phyloP scores from a whole-genome alignment of 805 yeast genomes.

The Sugiyamaella marilandica region DNA sequence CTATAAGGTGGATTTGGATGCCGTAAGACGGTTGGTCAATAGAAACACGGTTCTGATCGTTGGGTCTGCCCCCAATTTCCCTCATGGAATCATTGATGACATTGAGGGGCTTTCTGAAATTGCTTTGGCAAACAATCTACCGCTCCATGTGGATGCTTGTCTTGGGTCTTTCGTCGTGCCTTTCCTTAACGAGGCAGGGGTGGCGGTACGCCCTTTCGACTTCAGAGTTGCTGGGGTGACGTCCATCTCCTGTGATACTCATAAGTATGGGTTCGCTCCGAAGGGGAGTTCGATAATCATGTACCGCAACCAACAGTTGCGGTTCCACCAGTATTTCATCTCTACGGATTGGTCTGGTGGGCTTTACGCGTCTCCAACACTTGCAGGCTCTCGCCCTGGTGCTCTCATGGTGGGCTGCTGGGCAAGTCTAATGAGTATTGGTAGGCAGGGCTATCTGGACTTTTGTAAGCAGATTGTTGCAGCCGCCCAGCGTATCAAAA shows the following conservation, averaged over 20 bases:
- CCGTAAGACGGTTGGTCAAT: conserved; percentile 63
- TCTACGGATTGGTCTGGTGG: conserved; percentile 91
- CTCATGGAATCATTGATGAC: conserved; percentile 94
- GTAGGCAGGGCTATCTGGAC: conserved; percentile 73
- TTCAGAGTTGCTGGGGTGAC: conserved; percentile 88
- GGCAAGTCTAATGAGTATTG: conserved; percentile 84
- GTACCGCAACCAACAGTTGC: conserved; percentile 66
- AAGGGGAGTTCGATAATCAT: conserved; percentile 90
- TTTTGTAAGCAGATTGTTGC: conserved; percentile 62
- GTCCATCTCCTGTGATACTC: conserved; percentile 98
- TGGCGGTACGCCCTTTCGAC: conserved; percentile 58
- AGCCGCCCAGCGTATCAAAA: conserved; percentile 56
- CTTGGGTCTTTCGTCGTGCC: conserved; percentile 89
- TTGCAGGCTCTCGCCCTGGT: conserved; percentile 97
- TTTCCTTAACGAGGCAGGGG: conserved; percentile 58
- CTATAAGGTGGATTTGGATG: conserved; percentile 58
- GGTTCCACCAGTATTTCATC: conserved; percentile 80
- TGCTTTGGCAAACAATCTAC: conserved; percentile 65
- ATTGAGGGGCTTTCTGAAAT: conserved; percentile 64
- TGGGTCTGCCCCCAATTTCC: conserved; percentile 96
- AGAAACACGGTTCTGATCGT: conserved; percentile 74
- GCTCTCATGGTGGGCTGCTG: conserved; percentile 97
- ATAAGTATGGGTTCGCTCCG: conserved; percentile 97
- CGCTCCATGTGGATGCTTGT: conserved; percentile 94
- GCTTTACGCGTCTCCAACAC: conserved; percentile 89